phyloP scores from a whole-genome alignment of 805 yeast genomes.

The Saccharomycopsis sp. region DNA sequence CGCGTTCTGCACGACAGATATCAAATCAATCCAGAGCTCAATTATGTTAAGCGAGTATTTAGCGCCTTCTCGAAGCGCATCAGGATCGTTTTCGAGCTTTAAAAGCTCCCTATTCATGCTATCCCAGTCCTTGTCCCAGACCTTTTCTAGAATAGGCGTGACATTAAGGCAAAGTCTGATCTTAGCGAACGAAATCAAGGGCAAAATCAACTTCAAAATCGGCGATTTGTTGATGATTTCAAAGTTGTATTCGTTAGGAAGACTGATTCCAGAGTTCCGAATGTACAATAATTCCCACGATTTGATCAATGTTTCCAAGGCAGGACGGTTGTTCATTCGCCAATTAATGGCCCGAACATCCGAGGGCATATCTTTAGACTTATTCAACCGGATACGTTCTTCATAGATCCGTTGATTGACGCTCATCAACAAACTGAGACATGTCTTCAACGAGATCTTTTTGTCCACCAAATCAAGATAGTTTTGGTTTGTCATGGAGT shows the following conservation, averaged over 20 bases:
- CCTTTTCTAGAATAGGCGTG: constrained; percentile 52
- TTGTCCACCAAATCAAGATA: constrained; percentile 23
- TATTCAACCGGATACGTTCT: constrained; percentile 37
- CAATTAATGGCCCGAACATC: constrained; percentile 50
- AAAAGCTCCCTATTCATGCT: constrained; percentile 52
- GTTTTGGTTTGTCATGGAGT: constrained; percentile 35
- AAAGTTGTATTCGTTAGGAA: constrained; percentile 44
- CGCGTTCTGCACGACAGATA: constrained; percentile 58
- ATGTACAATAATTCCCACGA: constrained; percentile 64
- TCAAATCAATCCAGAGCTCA: constrained; percentile 65
- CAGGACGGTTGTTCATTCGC: constrained; percentile 58
- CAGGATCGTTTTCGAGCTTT: constrained; percentile 45
- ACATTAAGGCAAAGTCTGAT: constrained; percentile 57
- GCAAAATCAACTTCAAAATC: constrained; percentile 57
- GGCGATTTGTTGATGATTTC: constrained; percentile 43
- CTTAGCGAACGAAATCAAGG: constrained; percentile 59
- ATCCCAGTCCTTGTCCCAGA: constrained; percentile 63
- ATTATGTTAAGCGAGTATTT: constrained; percentile 52
- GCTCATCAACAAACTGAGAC: constrained; percentile 52
- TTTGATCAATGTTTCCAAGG: constrained; percentile 48
- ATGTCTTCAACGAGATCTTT: constrained; percentile 41
- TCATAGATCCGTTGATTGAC: constrained; percentile 60
- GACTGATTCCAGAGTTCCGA: constrained; percentile 56
- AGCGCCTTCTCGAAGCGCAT: constrained; percentile 58
- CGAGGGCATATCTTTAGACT: constrained; percentile 30